Evolutionary conservation across 306 rosid species (phyloP), one percentile per base, ranked within the genome.

Genomic region (Carpinus viminea): DNA sequence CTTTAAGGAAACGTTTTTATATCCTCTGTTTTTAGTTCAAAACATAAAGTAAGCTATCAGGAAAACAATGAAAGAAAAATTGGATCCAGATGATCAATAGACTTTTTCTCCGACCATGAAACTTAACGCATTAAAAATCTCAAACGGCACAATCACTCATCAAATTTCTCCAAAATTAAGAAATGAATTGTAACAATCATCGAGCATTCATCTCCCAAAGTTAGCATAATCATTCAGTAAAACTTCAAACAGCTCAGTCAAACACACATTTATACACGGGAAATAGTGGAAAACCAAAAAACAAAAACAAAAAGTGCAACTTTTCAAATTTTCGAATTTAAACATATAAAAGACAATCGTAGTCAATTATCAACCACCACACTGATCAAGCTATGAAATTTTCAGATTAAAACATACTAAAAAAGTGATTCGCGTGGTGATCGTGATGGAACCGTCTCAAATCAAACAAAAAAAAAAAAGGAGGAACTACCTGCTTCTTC

Each of bases 401-500:
- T 41, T 6, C 47, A 34, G 5, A 31, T 9, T 7, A 55, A 54
- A n/a, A n/a, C 24, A 55, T 18, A 36, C 12, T 6, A 41, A 66
- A 66, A 41, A 66, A 66, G 38, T 31, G 16, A 28, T 10, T 3
- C 17, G 9, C 41, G 18, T 36, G 8, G 50, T 36, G 20, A 18
- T 41, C 51, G 48, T 38, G 13, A n/a, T 8, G 15, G n/a, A 28
- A 26, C 43, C 68, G 2, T 61, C 0, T 24, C 68, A 28, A 61
- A 61, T 26, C 41, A 13, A 61, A 26, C 9, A 41, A 60, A 46
- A 6, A n/a, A 3, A 62, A 2, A 51, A 59, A 18, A 24, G 1
- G 5, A 43, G 18, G 6, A 55, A 10, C 34, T 31, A 89, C 92
- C 92, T 86, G 90, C 83, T 89, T 89, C 86, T 89, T 89, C 80